Base-by-base conservation (phyloP, 805 yeast genomes). In the Cyberlindnera maclurae region DNA sequence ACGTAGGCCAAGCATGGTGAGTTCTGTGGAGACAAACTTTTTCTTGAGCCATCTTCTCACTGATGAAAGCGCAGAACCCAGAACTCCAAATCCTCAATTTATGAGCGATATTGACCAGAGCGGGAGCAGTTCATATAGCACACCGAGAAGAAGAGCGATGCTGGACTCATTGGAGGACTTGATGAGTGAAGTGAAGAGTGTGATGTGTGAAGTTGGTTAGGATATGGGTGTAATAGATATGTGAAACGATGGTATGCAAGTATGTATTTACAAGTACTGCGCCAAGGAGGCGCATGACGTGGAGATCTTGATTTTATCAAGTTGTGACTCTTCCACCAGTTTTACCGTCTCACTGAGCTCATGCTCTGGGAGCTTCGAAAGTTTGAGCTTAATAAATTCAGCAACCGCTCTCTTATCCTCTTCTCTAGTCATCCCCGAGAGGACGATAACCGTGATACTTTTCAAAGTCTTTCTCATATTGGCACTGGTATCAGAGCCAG, bases 381-480 rank as follows among this genome's bases (percentile, higher is more conserved):
- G 39, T 44, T 67, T 65, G 20, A 55, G 53, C 4, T 45, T 40
- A 11, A 67, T 56, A 45, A 70, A 69, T 11, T 47, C 41, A 6
- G 58, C 51, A 26, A 58, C 44, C 3, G 40, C 34, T 15, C 46
- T 42, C 15, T 49, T 36, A 13, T 63, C 62, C 5, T 53, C 55
- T 12, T 51, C 55, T 29, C 31, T 39, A 29, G 44, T 62, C 65
- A 53, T 60, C 42, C 57, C 66, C 53, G 68, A 62, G 12, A 61
- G 49, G 1, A 61, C 58, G 9, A 58, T 44, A 15, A 53, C 28
- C 2, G 60, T 39, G 26, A 75, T 59, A 44, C 70, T 66, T 15
- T 60, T 55, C 39, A 70, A 57, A 0, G 79, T 67, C 22, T 62
- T 58, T 11, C 62, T 64, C 50, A 79, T 59, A 41, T 69, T 71